Evolutionary conservation across 1,139 yeast species (phyloP).

Genomic region (Saccharomyces hybrid): DNA sequence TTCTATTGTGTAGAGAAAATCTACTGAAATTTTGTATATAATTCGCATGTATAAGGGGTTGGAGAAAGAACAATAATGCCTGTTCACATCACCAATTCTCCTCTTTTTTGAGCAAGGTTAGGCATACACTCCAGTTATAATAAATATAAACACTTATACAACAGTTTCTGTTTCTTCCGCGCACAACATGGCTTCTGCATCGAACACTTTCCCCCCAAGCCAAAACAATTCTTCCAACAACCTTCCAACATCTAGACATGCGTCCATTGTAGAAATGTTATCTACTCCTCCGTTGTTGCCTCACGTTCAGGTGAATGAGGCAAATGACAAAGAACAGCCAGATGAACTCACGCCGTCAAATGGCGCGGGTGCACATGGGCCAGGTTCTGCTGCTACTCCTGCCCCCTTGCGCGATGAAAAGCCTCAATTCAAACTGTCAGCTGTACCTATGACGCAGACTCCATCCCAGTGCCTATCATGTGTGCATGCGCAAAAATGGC

Average conservation of each 20-base stretch:
- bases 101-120: neutral
- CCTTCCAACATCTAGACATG: slow-evolving; percentile 38
- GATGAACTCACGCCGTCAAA: slow-evolving; percentile 2
- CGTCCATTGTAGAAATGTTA: slow-evolving; percentile 75
- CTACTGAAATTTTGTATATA: neutral
- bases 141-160: neutral
- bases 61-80: neutral
- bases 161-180: neutral
- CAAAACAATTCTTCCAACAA: neutral
- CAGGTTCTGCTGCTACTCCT: too few relatives aligned
- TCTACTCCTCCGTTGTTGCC: slow-evolving; percentile 70
- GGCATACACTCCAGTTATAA: neutral
- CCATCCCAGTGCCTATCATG: too few relatives aligned
- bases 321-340: slow-evolving; percentile 3
- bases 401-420: too few relatives aligned
- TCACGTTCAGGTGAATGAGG: slow-evolving; percentile 7
- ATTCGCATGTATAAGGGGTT: neutral
- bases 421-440: too few relatives aligned
- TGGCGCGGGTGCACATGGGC: too few relatives aligned
- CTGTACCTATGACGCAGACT: too few relatives aligned
- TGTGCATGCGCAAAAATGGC: too few relatives aligned
- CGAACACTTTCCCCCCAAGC: neutral
- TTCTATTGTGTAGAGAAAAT: neutral
- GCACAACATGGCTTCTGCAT: neutral
- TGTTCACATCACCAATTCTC: neutral